Base-by-base conservation (phyloP, 768 basidiomycete species). In the Russula dissimulans region DNA sequence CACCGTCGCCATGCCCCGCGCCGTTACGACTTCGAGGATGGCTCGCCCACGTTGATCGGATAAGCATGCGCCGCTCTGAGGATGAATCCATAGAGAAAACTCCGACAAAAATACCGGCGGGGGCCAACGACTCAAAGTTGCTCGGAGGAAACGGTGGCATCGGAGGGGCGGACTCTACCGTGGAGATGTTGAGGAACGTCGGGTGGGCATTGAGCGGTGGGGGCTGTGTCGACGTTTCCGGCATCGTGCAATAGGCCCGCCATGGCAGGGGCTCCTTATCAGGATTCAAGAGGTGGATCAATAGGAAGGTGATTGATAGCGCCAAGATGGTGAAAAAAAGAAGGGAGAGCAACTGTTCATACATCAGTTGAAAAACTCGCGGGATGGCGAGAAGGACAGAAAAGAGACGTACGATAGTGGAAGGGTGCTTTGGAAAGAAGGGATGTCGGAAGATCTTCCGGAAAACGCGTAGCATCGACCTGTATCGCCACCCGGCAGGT, bases 261-360 rank as follows among this genome's bases (percentile, higher is more conserved):
- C 94, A 98, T 48, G 94, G 94, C 7, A 97, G 76, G 22, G 93
- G 88, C 54, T 89, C 86, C 72, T 97, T 97, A 79, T 98, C 95
- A 59, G 94, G 95, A 71, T 97, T 95, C 69, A 97, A 81, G 62
- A 95, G 81, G 73, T 97, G 89, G 69, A 93, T 93, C 73, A 97
- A 79, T 57, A 91, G 77, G 61, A 94, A 82, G 34, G 94, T 95
- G 67, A 95, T 78, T 61, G 84, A 84, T 61, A 91, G 84, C 55
- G 89, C 89, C 70, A 97, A 86, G 63, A 85, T 76, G 54, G 86
- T 85, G 67, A 95, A 80, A 56, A 93, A 76, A 62, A 94, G 78
- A 67, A 91, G 77, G 32, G 86, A 78, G 59, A 89, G 77, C 64
- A 88, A 74, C 86, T 87, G 59, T 38, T 38, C 49, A 29, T 26